Evolutionary conservation across 208 protist genomes (phyloP), one percentile per base, ranked within the genome.

Genomic region (Leishmania aethiopica): DNA sequence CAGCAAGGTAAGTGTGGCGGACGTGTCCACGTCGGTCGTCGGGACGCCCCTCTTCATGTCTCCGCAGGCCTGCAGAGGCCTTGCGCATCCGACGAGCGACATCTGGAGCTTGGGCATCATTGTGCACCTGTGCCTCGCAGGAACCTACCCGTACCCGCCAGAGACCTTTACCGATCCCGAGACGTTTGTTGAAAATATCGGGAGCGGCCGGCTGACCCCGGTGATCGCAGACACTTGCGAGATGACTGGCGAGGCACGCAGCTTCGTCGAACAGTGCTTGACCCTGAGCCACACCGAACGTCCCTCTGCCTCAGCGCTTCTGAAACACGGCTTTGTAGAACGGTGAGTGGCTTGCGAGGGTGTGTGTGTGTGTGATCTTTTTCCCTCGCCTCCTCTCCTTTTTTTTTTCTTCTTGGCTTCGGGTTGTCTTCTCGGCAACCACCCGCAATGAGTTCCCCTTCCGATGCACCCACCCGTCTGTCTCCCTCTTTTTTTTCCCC

Each of bases 41-140:
- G 94, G 94, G 45, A 96, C 92, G 1, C 92, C 94, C 5, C 53
- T 92, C 32, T 97, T 91, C 79, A 95, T 97, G 91, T 94, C 94
- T 0, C 94, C 94, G 35, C 86, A 97, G 82, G 92, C 93, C 5
- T 95, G 91, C 66, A 64, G 76, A 25, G 94, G 93, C 35, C 60
- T 90, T 32, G 87, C 92, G 67, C 81, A 94, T 74, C 83, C 81
- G 5, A 86, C 88, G 37, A 95, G 91, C 74, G 94, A 97, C 79
- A 86, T 97, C n/a, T 97, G 94, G 94, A 86, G 82, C 72, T 82
- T 97, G 17, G 92, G 94, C 10, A 90, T 97, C 28, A 88, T 91
- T 35, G 78, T 95, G 62, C 94, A 88, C 77, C 84, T 92, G 45
- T 95, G 92, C 81, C 80, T 94, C 70, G 92, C 89, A 13, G 92